These are phyloP conservation scores for Graphilbum fragrans DNA, from an alignment of 2,329 filamentous ascomycete genomes.

Conservation along the genomic window DNA sequence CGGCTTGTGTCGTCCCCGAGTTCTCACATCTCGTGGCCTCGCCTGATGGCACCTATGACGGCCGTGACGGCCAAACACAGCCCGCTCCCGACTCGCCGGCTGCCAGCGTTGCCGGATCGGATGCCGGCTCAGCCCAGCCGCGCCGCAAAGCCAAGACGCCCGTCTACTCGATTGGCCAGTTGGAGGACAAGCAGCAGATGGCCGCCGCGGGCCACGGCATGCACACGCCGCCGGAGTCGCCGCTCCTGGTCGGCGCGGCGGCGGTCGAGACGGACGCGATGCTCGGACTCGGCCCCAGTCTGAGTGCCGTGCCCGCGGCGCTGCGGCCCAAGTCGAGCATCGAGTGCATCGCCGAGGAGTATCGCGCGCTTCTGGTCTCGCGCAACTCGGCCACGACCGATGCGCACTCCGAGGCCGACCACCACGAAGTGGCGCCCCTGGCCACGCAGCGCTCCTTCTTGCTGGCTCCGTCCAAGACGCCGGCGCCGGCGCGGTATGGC, in stretches of 20 bases:
- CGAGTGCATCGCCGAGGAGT: conserved; percentile 38
- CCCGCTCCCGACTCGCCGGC: conserved; percentile 11
- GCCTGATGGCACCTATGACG: too few relatives aligned
- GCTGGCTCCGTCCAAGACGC: background rate
- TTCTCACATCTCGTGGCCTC: conserved; percentile 20
- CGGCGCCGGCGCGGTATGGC: background rate
- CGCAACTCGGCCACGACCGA: conserved; percentile 21
- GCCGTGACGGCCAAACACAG: conserved; percentile 1
- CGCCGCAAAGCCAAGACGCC: conserved; percentile 40
- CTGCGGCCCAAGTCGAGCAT: conserved; percentile 22
- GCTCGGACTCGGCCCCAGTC: too few relatives aligned
- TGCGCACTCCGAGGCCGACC: conserved; percentile 8
- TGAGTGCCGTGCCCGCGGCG: background rate
- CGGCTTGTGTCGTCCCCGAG: conserved; percentile 17
- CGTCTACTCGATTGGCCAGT: conserved; percentile 34
- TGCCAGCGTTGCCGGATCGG: background rate
- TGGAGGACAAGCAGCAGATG: conserved; percentile 19
- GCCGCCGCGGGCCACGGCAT: background rate
- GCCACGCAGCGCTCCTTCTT: background rate
- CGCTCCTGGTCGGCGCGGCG: background rate
- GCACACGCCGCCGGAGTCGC: conserved; percentile 6
- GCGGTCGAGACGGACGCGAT: conserved; percentile 1
- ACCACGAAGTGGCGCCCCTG: background rate
- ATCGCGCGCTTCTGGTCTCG: conserved; percentile 31
- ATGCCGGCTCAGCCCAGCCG: conserved; percentile 17